Evolutionary conservation across 768 basidiomycete species (phyloP).

Genomic region (Xerocomellus amylosporus): DNA sequence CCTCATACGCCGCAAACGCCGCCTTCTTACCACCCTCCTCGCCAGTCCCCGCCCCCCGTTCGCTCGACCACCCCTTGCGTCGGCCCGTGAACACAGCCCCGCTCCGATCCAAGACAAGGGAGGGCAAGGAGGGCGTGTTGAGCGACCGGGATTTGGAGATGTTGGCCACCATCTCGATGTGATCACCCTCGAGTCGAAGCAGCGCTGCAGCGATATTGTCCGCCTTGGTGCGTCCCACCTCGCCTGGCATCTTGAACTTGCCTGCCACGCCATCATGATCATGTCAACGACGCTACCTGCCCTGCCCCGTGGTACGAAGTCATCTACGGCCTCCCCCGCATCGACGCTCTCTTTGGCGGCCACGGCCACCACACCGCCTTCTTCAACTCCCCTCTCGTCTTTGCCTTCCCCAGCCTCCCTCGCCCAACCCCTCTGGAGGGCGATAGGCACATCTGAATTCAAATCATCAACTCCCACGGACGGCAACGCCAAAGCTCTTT

Average conservation of each 20-base stretch:
- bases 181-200: constrained; percentile 80
- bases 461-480: too few relatives aligned
- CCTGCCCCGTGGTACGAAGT: constrained; percentile 98
- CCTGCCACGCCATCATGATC: constrained; percentile 46
- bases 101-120: constrained; percentile 63
- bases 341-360: constrained; percentile 81
- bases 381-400: constrained; percentile 86
- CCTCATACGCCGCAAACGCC: constrained; percentile 78
- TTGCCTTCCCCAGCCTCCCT: constrained; percentile 91
- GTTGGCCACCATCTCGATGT: constrained; percentile 87
- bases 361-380: constrained; percentile 78
- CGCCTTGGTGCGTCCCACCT: constrained; percentile 49
- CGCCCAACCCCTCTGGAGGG: too few relatives aligned
- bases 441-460: too few relatives aligned
- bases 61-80: constrained; percentile 70
- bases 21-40: constrained; percentile 36
- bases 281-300: constrained; percentile 46
- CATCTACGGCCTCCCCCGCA: constrained; percentile 87
- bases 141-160: too few relatives aligned
- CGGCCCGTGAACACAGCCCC: constrained; percentile 70
- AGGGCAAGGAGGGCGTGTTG: too few relatives aligned
- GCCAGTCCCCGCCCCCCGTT: background rate
- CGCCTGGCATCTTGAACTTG: constrained; percentile 78
- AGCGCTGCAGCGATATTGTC: constrained; percentile 75
- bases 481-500: too few relatives aligned